Evolutionary conservation across 306 rosid species (phyloP), one percentile per base, ranked within the genome.

Genomic region (Malus sieversii): DNA sequence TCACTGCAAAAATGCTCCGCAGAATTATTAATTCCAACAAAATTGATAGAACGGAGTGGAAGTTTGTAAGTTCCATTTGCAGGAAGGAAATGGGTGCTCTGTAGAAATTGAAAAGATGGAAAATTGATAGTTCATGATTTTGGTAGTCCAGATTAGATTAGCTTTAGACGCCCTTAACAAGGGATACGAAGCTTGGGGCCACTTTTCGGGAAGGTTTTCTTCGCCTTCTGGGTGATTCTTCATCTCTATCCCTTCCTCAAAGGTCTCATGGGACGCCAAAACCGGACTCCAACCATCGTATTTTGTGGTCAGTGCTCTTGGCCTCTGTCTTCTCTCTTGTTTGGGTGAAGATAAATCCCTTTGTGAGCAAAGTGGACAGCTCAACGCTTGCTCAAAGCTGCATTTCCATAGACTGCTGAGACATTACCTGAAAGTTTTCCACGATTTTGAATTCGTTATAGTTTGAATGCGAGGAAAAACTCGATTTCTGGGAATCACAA

Each of bases 211-310:
- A 94, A 94, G 51, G 96, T 92, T 68, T 94, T 94, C 93, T 94
- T 92, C 53, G 94, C 98, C 64, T 90, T 90, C 51, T 94, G 98
- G 98, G 98, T 94, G 18, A 90, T 94, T 33, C 81, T 92, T 44
- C 98, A 94, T 84, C 97, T 94, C 76, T 94, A 94, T 46, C 98
- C 98, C 7, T 94, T 94, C 96, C 93, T 94, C 27, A 94, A 94
- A 80, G 98, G 98, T 85, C 96, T 94, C 65, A 94, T 94, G 98
- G 98, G 97, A 61, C 92, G 98, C 78, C 97, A 92, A 65, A 94
- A 94, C 88, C 77, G 97, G 25, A 94, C 98, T 16, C 98, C 98
- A 51, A 94, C 98, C 72, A 85, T 94, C 80, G 98, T 81, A 84
- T 94, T 60, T 86, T 94, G 2, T 94, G 98, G 98, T 88, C 98